phyloP scores from a whole-genome alignment of 306 rosid species.

The Lotus japonicus region DNA sequence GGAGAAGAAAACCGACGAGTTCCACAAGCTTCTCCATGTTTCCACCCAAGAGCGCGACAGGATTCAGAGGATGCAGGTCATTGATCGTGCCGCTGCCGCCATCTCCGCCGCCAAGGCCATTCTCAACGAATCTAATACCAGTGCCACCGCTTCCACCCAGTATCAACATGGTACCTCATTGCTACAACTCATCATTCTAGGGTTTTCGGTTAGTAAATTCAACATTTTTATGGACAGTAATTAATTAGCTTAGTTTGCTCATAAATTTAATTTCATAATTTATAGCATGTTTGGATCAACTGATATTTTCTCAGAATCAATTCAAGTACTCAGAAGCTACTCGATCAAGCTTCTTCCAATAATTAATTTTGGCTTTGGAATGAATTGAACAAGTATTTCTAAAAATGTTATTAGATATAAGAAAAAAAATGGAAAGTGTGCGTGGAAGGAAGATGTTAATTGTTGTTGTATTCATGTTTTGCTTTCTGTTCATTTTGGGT shows the following conservation, averaged over 20 bases:
- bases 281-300: too few species aligned
- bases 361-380: too few species aligned
- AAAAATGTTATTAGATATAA: too few species aligned
- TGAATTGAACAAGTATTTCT: too few species aligned
- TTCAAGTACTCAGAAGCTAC: too few species aligned
- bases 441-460: neutral
- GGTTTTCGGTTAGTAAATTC: constrained; percentile 6
- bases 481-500: neutral
- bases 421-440: neutral
- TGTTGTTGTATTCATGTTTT: neutral
- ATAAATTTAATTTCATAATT: neutral
- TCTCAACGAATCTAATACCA: constrained; percentile 12
- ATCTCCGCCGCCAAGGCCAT: constrained; percentile 67
- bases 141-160: neutral
- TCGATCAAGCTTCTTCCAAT: too few species aligned
- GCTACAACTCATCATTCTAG: neutral
- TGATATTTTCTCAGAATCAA: too few species aligned
- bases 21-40: constrained; percentile 66
- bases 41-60: constrained; percentile 72
- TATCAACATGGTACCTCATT: neutral
- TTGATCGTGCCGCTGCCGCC: constrained; percentile 92
- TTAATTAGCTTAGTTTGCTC: neutral
- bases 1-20: constrained; percentile 63
- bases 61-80: constrained; percentile 73
- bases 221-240: neutral